phyloP scores from a whole-genome alignment of 306 rosid genomes.

The Castanopsis chinensis region DNA sequence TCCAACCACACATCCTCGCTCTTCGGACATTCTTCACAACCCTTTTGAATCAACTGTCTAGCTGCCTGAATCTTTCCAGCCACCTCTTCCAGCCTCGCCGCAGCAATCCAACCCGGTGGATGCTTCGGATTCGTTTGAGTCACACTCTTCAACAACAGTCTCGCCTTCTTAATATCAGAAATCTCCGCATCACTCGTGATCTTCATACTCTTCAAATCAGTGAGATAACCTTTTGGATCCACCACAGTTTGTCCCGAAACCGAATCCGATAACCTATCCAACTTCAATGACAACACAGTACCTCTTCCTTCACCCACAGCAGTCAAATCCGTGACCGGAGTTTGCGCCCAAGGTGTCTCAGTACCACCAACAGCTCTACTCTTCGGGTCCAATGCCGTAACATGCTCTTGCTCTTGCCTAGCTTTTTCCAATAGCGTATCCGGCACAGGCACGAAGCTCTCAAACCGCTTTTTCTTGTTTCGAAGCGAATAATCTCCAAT shows the following conservation, averaged over 20 bases:
- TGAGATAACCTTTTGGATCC: slow-evolving; percentile 79
- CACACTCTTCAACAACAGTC: slow-evolving; percentile 81
- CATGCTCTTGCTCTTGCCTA: slow-evolving; percentile 87
- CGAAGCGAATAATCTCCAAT: slow-evolving; percentile 77
- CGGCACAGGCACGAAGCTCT: slow-evolving; percentile 87
- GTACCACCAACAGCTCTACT: slow-evolving; percentile 68
- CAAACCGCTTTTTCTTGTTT: slow-evolving; percentile 85
- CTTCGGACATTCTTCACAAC: slow-evolving; percentile 89
- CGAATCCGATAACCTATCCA: slow-evolving; percentile 79
- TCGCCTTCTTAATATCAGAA: slow-evolving; percentile 81
- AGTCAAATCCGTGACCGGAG: slow-evolving; percentile 91
- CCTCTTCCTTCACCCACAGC: slow-evolving; percentile 94
- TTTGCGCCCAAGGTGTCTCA: slow-evolving; percentile 81
- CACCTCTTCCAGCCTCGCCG: slow-evolving; percentile 84
- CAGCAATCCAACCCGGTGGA: slow-evolving; percentile 93
- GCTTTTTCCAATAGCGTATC: slow-evolving; percentile 91
- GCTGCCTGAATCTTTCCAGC: slow-evolving; percentile 87
- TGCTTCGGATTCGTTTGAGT: slow-evolving; percentile 85
- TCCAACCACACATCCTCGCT: slow-evolving; percentile 93
- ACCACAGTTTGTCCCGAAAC: slow-evolving; percentile 79
- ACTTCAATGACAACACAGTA: slow-evolving; percentile 73
- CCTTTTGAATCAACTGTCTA: slow-evolving; percentile 71
- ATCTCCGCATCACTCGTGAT: slow-evolving; percentile 90
- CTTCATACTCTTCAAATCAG: slow-evolving; percentile 82
- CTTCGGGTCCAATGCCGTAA: slow-evolving; percentile 83